These are phyloP conservation scores for Colletotrichum higginsianum DNA, from an alignment of 2,329 filamentous ascomycete species.

Conservation along the genomic window DNA sequence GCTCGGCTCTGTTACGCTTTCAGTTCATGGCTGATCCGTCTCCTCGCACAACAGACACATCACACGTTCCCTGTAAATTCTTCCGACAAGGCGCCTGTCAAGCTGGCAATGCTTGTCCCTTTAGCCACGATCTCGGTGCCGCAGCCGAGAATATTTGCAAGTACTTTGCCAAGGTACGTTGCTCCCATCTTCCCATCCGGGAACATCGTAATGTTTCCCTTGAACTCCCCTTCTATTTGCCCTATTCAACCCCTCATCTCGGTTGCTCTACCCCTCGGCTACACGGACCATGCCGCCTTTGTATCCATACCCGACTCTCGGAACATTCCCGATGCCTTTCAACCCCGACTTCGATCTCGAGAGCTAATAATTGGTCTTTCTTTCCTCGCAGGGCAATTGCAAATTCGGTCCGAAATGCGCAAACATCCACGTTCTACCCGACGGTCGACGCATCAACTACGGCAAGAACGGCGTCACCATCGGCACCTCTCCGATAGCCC, in stretches of 20 bases:
- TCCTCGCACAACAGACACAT: slow-evolving; percentile 76
- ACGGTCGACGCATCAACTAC: slow-evolving; percentile 92
- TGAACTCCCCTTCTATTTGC: not conserved
- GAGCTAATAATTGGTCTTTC: slow-evolving; percentile 23
- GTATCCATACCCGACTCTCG: slow-evolving; percentile 19
- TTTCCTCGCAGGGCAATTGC: slow-evolving; percentile 84
- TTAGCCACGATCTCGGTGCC: slow-evolving; percentile 91
- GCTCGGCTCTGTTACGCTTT: slow-evolving; percentile 32
- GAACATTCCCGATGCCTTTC: slow-evolving; percentile 24
- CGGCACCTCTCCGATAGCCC: slow-evolving; percentile 71
- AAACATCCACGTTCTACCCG: slow-evolving; percentile 94
- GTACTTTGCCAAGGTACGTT: slow-evolving; percentile 94
- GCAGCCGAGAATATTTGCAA: slow-evolving; percentile 94
- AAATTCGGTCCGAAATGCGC: slow-evolving; percentile 99
- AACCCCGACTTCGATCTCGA: slow-evolving; percentile 2
- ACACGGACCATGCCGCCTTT: slow-evolving; percentile 30
- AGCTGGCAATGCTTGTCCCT: slow-evolving; percentile 95
- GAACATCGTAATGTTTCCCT: slow-evolving; percentile 3
- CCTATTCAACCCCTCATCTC: slow-evolving; percentile 41
- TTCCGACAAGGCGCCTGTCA: slow-evolving; percentile 96
- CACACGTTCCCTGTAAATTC: slow-evolving; percentile 99
- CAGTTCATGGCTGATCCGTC: slow-evolving; percentile 35
- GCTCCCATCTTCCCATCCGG: slow-evolving; percentile 1
- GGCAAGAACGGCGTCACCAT: slow-evolving; percentile 78
- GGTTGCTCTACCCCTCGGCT: slow-evolving; percentile 31